Base-by-base conservation (phyloP, 306 rosid genomes). In the Cicer cuneatum region DNA sequence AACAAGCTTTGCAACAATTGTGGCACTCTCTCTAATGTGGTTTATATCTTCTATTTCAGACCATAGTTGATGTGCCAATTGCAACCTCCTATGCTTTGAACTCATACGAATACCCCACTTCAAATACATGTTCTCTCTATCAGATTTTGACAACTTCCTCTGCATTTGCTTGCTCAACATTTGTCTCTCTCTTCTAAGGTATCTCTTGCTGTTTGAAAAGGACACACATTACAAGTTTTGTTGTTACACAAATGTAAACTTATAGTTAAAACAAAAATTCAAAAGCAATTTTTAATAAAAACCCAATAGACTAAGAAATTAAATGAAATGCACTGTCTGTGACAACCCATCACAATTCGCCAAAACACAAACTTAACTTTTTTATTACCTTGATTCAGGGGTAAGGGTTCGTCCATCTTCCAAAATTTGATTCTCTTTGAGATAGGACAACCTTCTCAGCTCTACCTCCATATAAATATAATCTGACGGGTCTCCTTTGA, bases 391-490 rank as follows among this genome's bases (percentile, higher is more conserved):
- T 75, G 87, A 80, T 66, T 87, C 85, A 39, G 77, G 86, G 75
- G 88, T 84, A 61, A 81, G 71, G 49, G 72, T 75, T 75, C 19
- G 80, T 45, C 92, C 91, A 37, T 92, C 86, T 82, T 86, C 90
- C n/a, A 79, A 63, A 4, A 87, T 77, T 56, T 80, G 87, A 77
- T 85, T 78, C 49, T 85, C 90, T 11, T 66, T 85, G 81, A 93
- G 91, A 86, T 86, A 93, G 49, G 87, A 85, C 49, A 90, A 48
- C 83, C 98, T 87, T 83, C 98, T 83, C 45, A 70, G 87, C 82
- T 93, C 98, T 41, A 93, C 98, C 87, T 93, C 93, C 90, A 89
- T 83, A 76, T 93, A 93, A 79, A 89, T 86, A 47, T 95, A 89
- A 84, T 93, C 98, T 48, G 88, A 66, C 0, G 81, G 85, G 9